phyloP scores from a whole-genome alignment of 2,329 filamentous ascomycete species.

The Aspergillus sp. region DNA sequence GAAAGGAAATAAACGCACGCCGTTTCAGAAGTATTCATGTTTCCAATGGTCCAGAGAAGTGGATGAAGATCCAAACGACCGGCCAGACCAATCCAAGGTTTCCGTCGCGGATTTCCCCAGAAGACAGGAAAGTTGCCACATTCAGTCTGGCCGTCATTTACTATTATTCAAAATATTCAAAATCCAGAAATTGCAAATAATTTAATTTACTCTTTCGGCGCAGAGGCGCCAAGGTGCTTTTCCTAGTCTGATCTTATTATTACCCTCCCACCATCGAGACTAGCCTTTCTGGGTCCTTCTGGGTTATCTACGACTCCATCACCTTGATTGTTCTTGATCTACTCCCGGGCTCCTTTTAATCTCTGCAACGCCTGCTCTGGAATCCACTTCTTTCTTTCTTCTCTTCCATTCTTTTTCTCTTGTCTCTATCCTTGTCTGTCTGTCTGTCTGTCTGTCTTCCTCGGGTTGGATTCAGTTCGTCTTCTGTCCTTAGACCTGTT shows the following conservation, averaged over 20 bases:
- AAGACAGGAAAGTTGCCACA: slow-evolving; percentile 18
- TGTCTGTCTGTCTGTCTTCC: slow-evolving; percentile 17
- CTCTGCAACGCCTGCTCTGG: slow-evolving; percentile 16
- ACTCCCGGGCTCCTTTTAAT: slow-evolving; percentile 26
- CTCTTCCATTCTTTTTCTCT: slow-evolving; percentile 10
- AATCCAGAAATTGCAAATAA: background rate
- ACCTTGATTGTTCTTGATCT: slow-evolving; percentile 18
- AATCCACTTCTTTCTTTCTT: slow-evolving; percentile 15
- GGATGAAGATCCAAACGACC: slow-evolving; percentile 6
- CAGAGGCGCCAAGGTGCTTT: background rate
- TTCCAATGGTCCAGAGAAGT: background rate
- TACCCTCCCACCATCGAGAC: background rate
- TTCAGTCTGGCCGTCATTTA: slow-evolving; percentile 13
- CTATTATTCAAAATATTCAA: background rate
- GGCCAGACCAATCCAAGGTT: slow-evolving; percentile 12
- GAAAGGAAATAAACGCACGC: background rate
- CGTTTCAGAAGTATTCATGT: background rate
- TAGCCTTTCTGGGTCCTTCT: background rate
- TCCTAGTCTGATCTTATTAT: background rate
- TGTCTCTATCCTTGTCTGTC: slow-evolving; percentile 15
- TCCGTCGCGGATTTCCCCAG: background rate
- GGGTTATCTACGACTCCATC: slow-evolving; percentile 9
- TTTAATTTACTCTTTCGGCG: background rate
- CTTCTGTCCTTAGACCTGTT: slow-evolving; percentile 6
- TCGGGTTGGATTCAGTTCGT: slow-evolving; percentile 18